These are phyloP conservation scores for Solanum ossicruentum DNA, from an alignment of 257 asterid species.

Conservation along the genomic window DNA sequence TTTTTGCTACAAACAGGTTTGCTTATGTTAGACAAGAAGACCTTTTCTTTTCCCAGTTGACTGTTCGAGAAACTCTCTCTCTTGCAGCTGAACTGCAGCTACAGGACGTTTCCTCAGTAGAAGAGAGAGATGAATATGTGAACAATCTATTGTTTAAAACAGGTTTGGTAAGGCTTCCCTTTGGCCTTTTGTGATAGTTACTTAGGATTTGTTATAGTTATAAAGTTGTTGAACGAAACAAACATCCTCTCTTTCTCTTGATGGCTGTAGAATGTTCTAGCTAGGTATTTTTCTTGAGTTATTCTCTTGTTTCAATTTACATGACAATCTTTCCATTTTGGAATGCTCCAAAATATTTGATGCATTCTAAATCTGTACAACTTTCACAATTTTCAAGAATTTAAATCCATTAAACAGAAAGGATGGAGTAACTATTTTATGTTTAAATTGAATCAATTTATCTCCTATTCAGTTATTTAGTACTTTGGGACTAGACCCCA, in stretches of 20 bases:
- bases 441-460: neutral
- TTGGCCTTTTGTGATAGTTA: neutral
- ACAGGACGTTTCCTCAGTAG: conserved; percentile 52
- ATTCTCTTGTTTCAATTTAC: neutral
- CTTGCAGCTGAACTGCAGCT: conserved; percentile 98
- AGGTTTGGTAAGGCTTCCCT: conserved; percentile 59
- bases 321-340: neutral
- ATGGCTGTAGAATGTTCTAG: neutral
- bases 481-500: neutral
- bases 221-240: neutral
- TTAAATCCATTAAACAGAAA: neutral
- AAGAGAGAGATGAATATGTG: conserved; percentile 74
- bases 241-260: neutral
- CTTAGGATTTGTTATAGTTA: neutral
- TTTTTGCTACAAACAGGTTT: conserved; percentile 36
- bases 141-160: conserved; percentile 61
- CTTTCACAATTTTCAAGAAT: neutral
- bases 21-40: conserved; percentile 95
- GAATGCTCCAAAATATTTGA: neutral
- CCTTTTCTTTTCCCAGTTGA: conserved; percentile 92
- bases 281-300: neutral
- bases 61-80: conserved; percentile 89
- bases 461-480: neutral
- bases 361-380: neutral
- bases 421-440: neutral